phyloP scores from a whole-genome alignment of 768 basidiomycete genomes.

The Leccinellum luteum region DNA sequence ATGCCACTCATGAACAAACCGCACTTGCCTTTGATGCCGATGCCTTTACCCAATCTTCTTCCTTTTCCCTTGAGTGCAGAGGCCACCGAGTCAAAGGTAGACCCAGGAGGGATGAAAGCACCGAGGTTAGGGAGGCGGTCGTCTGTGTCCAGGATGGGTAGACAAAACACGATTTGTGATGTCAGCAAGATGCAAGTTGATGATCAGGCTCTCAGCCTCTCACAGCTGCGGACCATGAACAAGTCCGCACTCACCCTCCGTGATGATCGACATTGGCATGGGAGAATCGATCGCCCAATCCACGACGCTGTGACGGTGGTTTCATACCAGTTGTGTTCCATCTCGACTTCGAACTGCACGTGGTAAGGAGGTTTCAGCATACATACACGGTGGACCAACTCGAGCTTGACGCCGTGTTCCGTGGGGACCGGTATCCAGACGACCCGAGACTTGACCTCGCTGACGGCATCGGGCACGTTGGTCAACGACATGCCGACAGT shows the following conservation, averaged over 20 bases:
- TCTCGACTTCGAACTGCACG: conserved; percentile 80
- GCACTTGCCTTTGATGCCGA: not conserved
- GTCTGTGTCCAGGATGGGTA: conserved; percentile 2
- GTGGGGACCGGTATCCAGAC: conserved; percentile 57
- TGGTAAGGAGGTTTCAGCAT: not conserved
- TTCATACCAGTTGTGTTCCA: conserved; percentile 96
- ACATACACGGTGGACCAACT: conserved; percentile 58
- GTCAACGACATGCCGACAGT: conserved; percentile 16
- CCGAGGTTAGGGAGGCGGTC: conserved; percentile 22
- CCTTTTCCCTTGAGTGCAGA: not conserved
- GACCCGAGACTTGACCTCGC: conserved; percentile 73
- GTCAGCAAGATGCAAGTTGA: not conserved
- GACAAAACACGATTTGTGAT: not conserved
- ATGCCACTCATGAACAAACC: not conserved
- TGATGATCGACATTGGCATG: conserved; percentile 26
- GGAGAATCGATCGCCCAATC: conserved; percentile 91
- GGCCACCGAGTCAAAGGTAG: conserved; percentile 14
- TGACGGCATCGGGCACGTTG: conserved; percentile 69
- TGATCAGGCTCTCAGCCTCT: conserved; percentile 10
- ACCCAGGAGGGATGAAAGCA: conserved; percentile 23
- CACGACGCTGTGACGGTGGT: conserved; percentile 63
- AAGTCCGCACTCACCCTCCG: conserved; percentile 16
- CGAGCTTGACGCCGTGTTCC: conserved; percentile 41
- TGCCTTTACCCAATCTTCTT: conserved; percentile 14
- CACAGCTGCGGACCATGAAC: not conserved